Evolutionary conservation across 2,329 filamentous ascomycete genomes (phyloP), one percentile per base, ranked within the genome.

Genomic region (Sporothrix mexicana): DNA sequence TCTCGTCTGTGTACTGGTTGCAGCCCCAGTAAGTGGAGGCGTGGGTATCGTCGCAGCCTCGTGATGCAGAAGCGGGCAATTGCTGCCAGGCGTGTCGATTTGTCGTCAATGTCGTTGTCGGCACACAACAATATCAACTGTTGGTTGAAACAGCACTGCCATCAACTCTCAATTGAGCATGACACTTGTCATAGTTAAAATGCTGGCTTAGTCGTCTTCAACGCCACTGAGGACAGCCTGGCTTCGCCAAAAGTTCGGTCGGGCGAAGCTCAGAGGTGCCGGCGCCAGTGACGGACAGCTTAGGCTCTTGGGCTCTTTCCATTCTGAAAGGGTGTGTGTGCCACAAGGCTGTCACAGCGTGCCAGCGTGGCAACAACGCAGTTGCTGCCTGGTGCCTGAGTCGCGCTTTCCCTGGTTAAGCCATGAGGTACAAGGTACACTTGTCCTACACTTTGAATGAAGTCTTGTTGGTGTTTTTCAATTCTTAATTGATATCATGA

Each of bases 211-310:
- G 47, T 25, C 5, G 10, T 6, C 5, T 25, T 25, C 41, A 25
- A 36, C 53, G 53, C 53, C 41, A 70, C 68, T 59, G 68, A 59
- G 68, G 68, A 59, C 68, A 70, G 53, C 41, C 41, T 70, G 68
- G 53, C 68, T 47, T 61, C 25, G 30, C 23, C 51, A 41, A 9
- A 25, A 3, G 12, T 57, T 47, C 49, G 13, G 25, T 55, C 61
- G 41, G 47, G 45, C 66, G 36, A 47, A 41, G 36, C 12, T n/a
- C 9, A 15, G 30, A 7, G 61, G 10, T 64, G 41, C n/a, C 57
- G 15, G 23, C 25, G 67, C 12, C 20, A 45, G 61, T 66, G 61
- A 66, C 61, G 61, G 47, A 45, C n/a, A 15, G 30, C 13, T 23
- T 20, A 25, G 41, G 41, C 61, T 47, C 13, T 10, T 23, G n/a